Percentiles rank a stretch among this genome's conserved stretches.
Evolutionary conservation across 495 filamentous ascomycete species (phyloP).

Genomic region (Echria macrotheca): DNA sequence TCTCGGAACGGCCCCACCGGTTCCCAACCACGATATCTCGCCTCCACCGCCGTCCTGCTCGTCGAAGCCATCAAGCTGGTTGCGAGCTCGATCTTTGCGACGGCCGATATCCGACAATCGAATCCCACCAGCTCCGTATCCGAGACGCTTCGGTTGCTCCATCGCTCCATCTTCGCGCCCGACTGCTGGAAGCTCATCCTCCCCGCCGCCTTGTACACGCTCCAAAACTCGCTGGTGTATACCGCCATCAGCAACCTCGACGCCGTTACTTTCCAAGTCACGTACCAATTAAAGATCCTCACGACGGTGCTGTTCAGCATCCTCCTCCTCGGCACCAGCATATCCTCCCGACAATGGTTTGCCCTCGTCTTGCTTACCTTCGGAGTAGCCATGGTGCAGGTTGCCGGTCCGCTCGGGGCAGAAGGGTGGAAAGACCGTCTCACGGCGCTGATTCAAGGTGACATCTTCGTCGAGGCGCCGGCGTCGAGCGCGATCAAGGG

Average conservation of each 20-base stretch:
- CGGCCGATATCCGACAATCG: conserved; percentile 40
- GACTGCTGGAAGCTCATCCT: conserved; percentile 74
- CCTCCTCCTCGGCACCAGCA: conserved; percentile 47
- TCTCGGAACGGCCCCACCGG: conserved; percentile 62
- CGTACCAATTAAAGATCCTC: conserved; percentile 68
- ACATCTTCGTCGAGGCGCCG: not conserved
- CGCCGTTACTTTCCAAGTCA: conserved; percentile 65
- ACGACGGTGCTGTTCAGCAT: conserved; percentile 64
- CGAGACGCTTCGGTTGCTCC: conserved; percentile 51
- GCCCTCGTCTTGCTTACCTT: conserved; percentile 55
- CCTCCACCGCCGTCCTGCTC: conserved; percentile 69
- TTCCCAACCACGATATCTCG: conserved; percentile 59
- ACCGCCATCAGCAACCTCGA: conserved; percentile 66
- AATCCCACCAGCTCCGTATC: conserved; percentile 51
- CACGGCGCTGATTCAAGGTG: conserved; percentile 30
- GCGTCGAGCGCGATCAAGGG: conserved; percentile 47
- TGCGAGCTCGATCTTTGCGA: conserved; percentile 52
- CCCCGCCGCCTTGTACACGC: conserved; percentile 62
- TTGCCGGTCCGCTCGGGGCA: conserved; percentile 42
- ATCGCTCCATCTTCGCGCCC: conserved; percentile 55
- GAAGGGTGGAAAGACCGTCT: conserved; percentile 44
- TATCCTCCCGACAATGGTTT: conserved; percentile 58
- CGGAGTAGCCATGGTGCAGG: conserved; percentile 61
- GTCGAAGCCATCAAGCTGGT: conserved; percentile 67
- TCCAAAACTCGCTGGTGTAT: conserved; percentile 68